phyloP scores from a whole-genome alignment of 2,329 filamentous ascomycete species.

The Pseudocercospora fijiensis region DNA sequence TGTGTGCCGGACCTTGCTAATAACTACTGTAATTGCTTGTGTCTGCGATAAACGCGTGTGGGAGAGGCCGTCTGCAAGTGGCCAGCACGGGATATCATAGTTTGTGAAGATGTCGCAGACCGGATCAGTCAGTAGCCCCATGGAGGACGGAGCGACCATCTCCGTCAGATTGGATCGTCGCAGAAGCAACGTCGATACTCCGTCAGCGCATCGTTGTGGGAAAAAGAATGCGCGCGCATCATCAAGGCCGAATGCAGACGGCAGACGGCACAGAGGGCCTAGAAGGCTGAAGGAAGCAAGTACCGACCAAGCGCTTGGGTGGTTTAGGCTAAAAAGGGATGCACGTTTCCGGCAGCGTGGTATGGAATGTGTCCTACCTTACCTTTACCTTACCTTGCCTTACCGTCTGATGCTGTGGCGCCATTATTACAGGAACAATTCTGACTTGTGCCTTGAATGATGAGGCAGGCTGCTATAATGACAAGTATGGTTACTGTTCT shows the following conservation, averaged over 20 bases:
- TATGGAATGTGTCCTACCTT: too few species aligned
- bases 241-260: not conserved
- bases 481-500: not conserved
- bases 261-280: not conserved
- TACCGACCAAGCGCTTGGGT: not conserved
- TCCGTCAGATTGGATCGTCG: not conserved
- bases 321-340: constrained; percentile 11
- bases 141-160: not conserved
- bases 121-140: not conserved
- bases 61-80: not conserved
- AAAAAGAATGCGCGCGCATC: not conserved
- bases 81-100: not conserved
- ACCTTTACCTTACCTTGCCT: too few species aligned
- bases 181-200: not conserved
- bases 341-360: constrained; percentile 8
- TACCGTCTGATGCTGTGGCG: constrained; percentile 7
- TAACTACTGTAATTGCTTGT: not conserved
- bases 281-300: not conserved
- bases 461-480: too few species aligned
- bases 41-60: not conserved
- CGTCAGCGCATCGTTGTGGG: not conserved
- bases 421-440: not conserved
- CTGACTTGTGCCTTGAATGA: too few species aligned
- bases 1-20: not conserved
- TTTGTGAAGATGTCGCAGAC: not conserved